Base-by-base conservation (phyloP, 305 asterid species). In the Fraxinus velutina region DNA sequence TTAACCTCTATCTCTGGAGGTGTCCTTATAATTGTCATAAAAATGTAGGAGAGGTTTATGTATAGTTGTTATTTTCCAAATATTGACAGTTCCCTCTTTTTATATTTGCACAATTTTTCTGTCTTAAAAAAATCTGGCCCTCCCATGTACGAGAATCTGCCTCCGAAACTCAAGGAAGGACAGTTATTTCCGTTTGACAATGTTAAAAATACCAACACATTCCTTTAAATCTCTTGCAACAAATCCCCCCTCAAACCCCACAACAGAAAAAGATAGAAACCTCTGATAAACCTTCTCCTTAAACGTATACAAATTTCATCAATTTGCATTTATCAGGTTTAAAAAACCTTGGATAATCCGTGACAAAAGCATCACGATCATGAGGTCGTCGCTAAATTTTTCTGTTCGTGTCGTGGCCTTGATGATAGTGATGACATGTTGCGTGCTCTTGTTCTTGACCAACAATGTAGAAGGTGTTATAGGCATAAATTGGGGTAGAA, bases 401-500 rank as follows among this genome's bases (percentile, higher is more conserved):
- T 8, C 13, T 10, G 73, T 10, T 12, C 37, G 36, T 10, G 34
- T 19, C 19, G 3, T 66, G 37, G 10, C 36, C 36, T 27, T 27
- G 1, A 24, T 4, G 33, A 66, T 66, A 0, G 37, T 27, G 34
- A 66, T 77, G 47, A 66, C 73, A 27, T 66, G 34, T 24, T 66
- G 36, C 73, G 0, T n/a, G 4, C 29, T 76, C 3, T 6, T 76
- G 71, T 13, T 50, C 15, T 7, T 5, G n/a, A 29, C 33, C 15
- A 50, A 24, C 71, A 6, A 12, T 0, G 89, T 24, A 2, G 83
- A 85, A 0, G 85, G 85, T 4, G 74, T 47, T 10, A 29, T 88
- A 15, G 92, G 90, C 15, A 24, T 88, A 0, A 82, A 79, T 1
- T 90, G 93, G 92, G 93, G 93, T 27, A 79, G 92, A 32, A 5